Base-by-base conservation (phyloP, 1,284 basidiomycete genomes). In the Marasmius oreades region DNA sequence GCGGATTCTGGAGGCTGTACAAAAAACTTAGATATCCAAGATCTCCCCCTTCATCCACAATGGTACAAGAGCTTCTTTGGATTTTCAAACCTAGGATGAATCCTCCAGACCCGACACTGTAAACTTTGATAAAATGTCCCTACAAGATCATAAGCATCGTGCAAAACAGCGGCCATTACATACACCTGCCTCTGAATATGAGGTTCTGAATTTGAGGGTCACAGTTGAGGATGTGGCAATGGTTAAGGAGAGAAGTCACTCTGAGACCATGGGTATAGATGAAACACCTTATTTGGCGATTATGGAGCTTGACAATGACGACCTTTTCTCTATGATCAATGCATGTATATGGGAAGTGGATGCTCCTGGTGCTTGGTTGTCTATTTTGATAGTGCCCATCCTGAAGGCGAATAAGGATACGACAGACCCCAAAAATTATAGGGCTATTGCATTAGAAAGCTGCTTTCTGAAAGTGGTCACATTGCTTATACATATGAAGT, bases 381-480 rank as follows among this genome's bases (percentile, higher is more conserved):
- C 34, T 1, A 53, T 55, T 7, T 22, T 52, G 3, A 47, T 59
- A 18, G 20, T 43, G 1, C 50, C 58, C 11, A 24, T 59, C 2
- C 42, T 42, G 18, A 59, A 59, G 36, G 20, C 16, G 11, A 55
- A 37, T 5, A 53, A 53, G 42, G 48, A 56, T 20, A 18, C 23
- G 18, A 28, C 44, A 12, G 18, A 45, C 6, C 28, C 55, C 1
- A 53, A 46, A 3, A 39, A 52, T 22, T 60, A 60, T 23, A 34
- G 53, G 4, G 33, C 55, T 14, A 55, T 60, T 39, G 53, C 52
- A 14, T 47, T 57, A 1, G 59, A 60, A 52, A 54, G 56, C 34
- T 60, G 59, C 34, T 16, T 60, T 8, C 47, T 58, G 26, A 55
- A 58, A 39, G 51, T 58, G 28, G 26, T 23, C 1, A 58, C 57